Conservation (phyloP, 2,329 filamentous ascomycete species). For the Diaporthe ilicicola region DNA sequence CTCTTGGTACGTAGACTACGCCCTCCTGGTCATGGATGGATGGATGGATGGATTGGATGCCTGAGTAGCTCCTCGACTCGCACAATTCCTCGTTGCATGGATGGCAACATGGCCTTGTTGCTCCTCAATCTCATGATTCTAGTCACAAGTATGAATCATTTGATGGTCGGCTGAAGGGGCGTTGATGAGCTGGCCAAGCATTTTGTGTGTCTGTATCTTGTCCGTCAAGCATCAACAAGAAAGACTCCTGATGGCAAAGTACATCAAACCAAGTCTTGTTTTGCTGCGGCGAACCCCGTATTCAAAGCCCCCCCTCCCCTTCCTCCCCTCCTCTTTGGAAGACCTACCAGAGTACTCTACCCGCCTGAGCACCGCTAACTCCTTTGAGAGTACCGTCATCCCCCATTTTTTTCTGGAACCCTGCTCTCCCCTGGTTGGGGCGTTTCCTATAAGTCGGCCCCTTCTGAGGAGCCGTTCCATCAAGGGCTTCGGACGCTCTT, state of each 20-base stretch:
- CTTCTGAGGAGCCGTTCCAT: not conserved
- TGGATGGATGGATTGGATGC: not conserved
- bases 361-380: conserved; percentile 6
- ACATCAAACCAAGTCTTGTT: not conserved
- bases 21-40: too few species aligned
- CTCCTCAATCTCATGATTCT: too few species aligned
- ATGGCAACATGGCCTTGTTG: not conserved
- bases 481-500: not conserved
- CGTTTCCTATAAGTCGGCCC: conserved; percentile 5
- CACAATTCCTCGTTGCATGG: not conserved
- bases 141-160: not conserved
- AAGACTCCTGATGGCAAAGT: not conserved
- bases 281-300: conserved; percentile 4
- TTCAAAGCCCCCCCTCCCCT: not conserved
- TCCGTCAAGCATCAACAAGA: not conserved
- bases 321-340: not conserved
- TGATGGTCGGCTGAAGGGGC: not conserved
- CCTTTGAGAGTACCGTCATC: conserved; percentile 14
- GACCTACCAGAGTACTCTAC: not conserved
- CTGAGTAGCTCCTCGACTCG: not conserved
- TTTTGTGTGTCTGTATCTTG: not conserved
- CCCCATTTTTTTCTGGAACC: conserved; percentile 2
- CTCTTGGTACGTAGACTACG: too few species aligned
- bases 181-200: not conserved
- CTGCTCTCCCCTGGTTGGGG: not conserved